These are phyloP conservation scores for Aphanomyces astaci DNA, from an alignment of 352 stramenopile species.

Conservation along the genomic window DNA sequence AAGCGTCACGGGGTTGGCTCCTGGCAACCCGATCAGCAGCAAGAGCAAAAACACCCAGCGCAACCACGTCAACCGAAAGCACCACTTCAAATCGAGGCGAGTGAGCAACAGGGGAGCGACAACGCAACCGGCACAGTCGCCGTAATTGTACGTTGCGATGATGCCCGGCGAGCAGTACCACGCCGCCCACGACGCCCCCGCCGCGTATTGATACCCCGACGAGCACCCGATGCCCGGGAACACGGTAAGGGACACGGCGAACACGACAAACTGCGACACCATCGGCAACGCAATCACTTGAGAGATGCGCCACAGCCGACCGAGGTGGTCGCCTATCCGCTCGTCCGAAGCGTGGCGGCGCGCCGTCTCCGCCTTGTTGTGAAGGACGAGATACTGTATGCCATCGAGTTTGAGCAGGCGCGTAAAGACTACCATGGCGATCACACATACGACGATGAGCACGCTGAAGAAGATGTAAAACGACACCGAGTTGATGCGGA, in stretches of 20 bases:
- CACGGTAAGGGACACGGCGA: constrained; percentile 48
- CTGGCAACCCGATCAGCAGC: constrained; percentile 46
- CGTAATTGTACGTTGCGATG: constrained; percentile 53
- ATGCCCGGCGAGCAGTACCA: constrained; percentile 54
- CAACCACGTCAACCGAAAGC: constrained; percentile 34
- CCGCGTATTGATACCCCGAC: constrained; percentile 24
- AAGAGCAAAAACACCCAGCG: constrained; percentile 45
- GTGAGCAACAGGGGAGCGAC: constrained; percentile 49
- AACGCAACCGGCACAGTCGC: constrained; percentile 49
- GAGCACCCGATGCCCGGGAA: constrained; percentile 48
- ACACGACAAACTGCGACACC: constrained; percentile 45
- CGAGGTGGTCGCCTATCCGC: constrained; percentile 24
- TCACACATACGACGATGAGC: constrained; percentile 43
- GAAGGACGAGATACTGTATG: constrained; percentile 47
- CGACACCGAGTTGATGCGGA: constrained; percentile 16
- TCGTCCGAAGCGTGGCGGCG: constrained; percentile 30
- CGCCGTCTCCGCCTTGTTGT: constrained; percentile 31
- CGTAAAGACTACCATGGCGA: constrained; percentile 40
- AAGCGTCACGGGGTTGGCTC: not conserved
- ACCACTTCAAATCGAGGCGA: constrained; percentile 44
- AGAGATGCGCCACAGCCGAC: constrained; percentile 41
- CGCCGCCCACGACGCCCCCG: not conserved
- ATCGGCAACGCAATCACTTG: constrained; percentile 43
- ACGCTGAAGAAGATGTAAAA: constrained; percentile 67
- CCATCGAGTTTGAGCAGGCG: constrained; percentile 31